A percentile compares a stretch with the other conserved stretches of the same genome.
Conservation (phyloP, 352 stramenopile species). For the Plasmopara viticola region DNA sequence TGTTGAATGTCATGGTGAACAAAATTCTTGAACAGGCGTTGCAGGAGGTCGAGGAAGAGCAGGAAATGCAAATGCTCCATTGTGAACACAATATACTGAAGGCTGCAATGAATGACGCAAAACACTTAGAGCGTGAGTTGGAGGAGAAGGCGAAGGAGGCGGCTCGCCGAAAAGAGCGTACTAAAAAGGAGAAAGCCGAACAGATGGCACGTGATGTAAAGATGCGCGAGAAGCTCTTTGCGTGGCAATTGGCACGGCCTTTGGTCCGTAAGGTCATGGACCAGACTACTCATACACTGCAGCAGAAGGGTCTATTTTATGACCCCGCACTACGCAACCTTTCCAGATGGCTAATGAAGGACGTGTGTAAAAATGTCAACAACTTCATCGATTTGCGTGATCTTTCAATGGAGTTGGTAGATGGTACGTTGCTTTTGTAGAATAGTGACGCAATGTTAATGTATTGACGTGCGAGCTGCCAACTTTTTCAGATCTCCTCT, state of each 20-base stretch:
- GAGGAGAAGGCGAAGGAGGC: conserved; percentile 48
- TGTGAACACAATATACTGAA: conserved; percentile 34
- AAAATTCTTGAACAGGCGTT: conserved; percentile 80
- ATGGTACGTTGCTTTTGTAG: too few species aligned
- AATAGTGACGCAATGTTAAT: too few species aligned
- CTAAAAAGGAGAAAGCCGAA: conserved; percentile 38
- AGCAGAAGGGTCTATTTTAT: conserved; percentile 59
- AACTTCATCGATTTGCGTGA: conserved; percentile 34
- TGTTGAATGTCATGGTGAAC: conserved; percentile 71
- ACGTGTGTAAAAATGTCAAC: conserved; percentile 40
- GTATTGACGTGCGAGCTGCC: too few species aligned
- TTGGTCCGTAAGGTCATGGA: conserved; percentile 37
- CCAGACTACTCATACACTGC: conserved; percentile 24
- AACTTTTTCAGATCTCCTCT: too few species aligned
- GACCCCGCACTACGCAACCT: conserved; percentile 51
- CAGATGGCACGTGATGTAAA: conserved; percentile 30
- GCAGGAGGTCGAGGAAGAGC: conserved; percentile 66
- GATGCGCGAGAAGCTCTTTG: conserved; percentile 52
- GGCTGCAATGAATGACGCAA: conserved; percentile 37
- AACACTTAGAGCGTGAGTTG: conserved; percentile 35
- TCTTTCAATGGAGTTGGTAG: conserved; percentile 21
- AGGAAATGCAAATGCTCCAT: conserved; percentile 50
- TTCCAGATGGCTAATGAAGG: conserved; percentile 29
- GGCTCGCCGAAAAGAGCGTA: conserved; percentile 42
- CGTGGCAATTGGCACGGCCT: conserved; percentile 48